These are phyloP conservation scores for Metrosideros polymorpha DNA, from an alignment of 441 rosid species.

Conservation along the genomic window DNA sequence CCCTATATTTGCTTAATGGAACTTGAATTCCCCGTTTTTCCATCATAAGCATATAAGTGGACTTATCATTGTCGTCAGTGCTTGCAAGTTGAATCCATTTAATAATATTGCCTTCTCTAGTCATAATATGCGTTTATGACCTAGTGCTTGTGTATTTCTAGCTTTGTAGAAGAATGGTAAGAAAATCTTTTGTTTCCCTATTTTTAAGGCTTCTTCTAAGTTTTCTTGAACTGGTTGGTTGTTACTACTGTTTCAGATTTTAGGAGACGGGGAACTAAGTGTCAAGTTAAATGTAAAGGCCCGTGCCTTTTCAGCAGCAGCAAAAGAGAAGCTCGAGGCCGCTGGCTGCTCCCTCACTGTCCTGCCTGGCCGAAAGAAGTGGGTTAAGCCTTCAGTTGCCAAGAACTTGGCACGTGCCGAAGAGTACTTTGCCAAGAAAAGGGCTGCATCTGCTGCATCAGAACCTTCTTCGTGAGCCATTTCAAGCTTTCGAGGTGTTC, in stretches of 20 bases:
- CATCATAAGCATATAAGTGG: not conserved
- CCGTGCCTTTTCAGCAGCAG: slow-evolving; percentile 63
- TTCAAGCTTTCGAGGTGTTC: not conserved
- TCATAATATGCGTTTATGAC: not conserved
- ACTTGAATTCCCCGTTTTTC: not conserved
- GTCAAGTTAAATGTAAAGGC: slow-evolving; percentile 69
- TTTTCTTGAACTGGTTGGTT: not conserved
- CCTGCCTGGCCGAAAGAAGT: slow-evolving; percentile 79
- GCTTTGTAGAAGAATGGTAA: not conserved
- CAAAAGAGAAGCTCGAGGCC: slow-evolving; percentile 84
- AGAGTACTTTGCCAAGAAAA: slow-evolving; percentile 85
- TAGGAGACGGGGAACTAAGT: slow-evolving; percentile 69
- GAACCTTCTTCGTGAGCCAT: slow-evolving; percentile 33
- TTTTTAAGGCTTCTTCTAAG: not conserved
- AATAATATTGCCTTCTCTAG: not conserved
- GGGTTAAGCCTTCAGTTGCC: slow-evolving; percentile 70
- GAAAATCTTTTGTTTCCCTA: not conserved
- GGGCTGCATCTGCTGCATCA: slow-evolving; percentile 44
- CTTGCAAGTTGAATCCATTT: not conserved
- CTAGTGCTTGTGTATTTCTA: not conserved
- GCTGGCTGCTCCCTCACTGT: slow-evolving; percentile 71
- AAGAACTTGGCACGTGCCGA: slow-evolving; percentile 81
- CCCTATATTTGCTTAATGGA: not conserved
- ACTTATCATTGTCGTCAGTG: not conserved
- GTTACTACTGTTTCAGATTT: slow-evolving; percentile 34